Evolutionary conservation across 495 filamentous ascomycete genomes (phyloP).

Genomic region (Trichoderma erinaceum): DNA sequence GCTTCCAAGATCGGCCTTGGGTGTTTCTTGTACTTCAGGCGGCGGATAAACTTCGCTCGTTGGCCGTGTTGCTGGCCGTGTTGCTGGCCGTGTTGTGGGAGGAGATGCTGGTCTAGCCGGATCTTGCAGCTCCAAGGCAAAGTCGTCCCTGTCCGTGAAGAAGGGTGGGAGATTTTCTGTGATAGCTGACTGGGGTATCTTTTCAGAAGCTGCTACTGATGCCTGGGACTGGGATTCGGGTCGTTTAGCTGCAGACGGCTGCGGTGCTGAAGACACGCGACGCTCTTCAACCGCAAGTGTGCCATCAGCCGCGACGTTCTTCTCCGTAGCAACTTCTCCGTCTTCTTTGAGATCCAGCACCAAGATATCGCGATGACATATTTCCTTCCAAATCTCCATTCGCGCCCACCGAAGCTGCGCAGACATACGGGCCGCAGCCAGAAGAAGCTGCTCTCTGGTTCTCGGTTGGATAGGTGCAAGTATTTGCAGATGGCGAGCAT

Average conservation of each 20-base stretch:
- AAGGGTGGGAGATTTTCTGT: not conserved
- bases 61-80: not conserved
- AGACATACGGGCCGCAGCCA: conserved; percentile 77
- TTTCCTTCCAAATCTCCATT: conserved; percentile 88
- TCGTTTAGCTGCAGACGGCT: not conserved
- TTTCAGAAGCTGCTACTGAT: not conserved
- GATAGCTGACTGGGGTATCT: not conserved
- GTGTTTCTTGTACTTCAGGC: not conserved
- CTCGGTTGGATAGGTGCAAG: conserved; percentile 81
- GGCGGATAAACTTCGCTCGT: not conserved
- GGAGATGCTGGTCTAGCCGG: not conserved
- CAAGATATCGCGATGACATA: conserved; percentile 85
- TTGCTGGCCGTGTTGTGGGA: not conserved
- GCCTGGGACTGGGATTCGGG: conserved; percentile 1
- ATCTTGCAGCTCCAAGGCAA: not conserved
- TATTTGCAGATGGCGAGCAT: conserved; percentile 87
- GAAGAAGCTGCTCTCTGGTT: conserved; percentile 76
- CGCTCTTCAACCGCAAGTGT: not conserved
- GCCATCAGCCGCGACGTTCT: not conserved
- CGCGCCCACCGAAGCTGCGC: conserved; percentile 89
- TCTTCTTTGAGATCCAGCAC: conserved; percentile 80
- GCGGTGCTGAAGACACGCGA: not conserved
- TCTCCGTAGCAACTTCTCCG: conserved; percentile 20
- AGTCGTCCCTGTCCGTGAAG: conserved; percentile 23
- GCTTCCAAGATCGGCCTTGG: not conserved